phyloP scores from a whole-genome alignment of 257 asterid genomes.

The Rauvolfia tetraphylla region DNA sequence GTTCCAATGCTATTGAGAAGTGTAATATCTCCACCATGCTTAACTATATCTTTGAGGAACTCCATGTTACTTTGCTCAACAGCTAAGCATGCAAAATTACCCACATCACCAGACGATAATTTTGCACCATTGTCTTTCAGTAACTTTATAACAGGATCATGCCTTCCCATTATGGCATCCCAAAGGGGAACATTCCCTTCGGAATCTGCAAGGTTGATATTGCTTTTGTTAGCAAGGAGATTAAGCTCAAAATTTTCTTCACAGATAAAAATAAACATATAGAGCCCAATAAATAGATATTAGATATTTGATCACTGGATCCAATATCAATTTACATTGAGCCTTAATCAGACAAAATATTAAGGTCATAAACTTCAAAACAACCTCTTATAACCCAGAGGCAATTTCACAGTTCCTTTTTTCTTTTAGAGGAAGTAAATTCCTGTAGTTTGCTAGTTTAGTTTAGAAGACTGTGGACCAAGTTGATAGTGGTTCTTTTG shows the following conservation, averaged over 20 bases:
- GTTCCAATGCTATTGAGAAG: constrained; percentile 45
- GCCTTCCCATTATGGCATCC: constrained; percentile 67
- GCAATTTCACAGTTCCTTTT: background rate
- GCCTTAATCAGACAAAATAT: background rate
- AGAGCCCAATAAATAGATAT: background rate
- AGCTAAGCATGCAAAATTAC: constrained; percentile 58
- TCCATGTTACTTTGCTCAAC: constrained; percentile 55
- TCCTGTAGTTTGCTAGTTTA: background rate
- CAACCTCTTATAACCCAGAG: background rate
- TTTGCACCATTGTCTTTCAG: constrained; percentile 60
- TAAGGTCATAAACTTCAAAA: background rate
- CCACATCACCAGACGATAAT: constrained; percentile 59
- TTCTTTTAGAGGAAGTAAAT: background rate
- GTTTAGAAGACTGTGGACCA: background rate
- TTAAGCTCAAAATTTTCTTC: background rate
- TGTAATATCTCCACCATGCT: constrained; percentile 56
- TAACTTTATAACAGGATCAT: constrained; percentile 38
- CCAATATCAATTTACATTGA: background rate
- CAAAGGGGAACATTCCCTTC: constrained; percentile 79
- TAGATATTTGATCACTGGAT: background rate
- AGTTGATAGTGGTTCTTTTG: background rate
- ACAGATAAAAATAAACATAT: background rate
- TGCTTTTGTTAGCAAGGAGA: background rate
- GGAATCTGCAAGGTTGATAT: constrained; percentile 40
- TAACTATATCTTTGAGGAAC: constrained; percentile 50